phyloP scores from a whole-genome alignment of 805 yeast genomes.

The Maudiozyma bulderi region DNA sequence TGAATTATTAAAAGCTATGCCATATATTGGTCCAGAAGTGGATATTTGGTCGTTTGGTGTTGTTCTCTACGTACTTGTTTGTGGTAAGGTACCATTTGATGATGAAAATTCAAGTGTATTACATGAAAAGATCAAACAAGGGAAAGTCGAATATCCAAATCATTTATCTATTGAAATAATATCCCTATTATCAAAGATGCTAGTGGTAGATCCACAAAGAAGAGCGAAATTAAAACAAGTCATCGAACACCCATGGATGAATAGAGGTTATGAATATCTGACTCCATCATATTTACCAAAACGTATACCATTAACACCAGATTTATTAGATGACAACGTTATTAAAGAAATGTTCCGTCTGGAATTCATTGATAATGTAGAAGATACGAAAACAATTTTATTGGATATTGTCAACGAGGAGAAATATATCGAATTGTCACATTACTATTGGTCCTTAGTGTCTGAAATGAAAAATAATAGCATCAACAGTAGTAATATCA shows the following conservation, averaged over 20 bases:
- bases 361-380: conserved; percentile 63
- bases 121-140: conserved; percentile 89
- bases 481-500: background rate
- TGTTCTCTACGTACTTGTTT: conserved; percentile 85
- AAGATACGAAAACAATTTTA: conserved; percentile 47
- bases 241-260: conserved; percentile 90
- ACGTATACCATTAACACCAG: conserved; percentile 53
- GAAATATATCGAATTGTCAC: conserved; percentile 38
- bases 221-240: conserved; percentile 77
- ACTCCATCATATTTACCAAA: conserved; percentile 63
- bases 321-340: conserved; percentile 40
- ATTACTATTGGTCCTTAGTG: conserved; percentile 23
- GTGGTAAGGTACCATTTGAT: conserved; percentile 97
- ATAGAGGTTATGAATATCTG: conserved; percentile 68
- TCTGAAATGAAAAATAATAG: conserved; percentile 4
- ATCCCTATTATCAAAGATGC: conserved; percentile 73
- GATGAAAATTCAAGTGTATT: conserved; percentile 85
- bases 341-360: conserved; percentile 65
- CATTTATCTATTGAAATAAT: conserved; percentile 72
- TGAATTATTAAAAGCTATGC: conserved; percentile 82
- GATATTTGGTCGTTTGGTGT: conserved; percentile 99
- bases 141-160: conserved; percentile 83
- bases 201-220: conserved; percentile 77
- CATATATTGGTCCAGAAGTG: conserved; percentile 93
- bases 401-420: conserved; percentile 49